phyloP scores from a whole-genome alignment of 108 stramenopile species.

The Aurantiochytrium sp. region DNA sequence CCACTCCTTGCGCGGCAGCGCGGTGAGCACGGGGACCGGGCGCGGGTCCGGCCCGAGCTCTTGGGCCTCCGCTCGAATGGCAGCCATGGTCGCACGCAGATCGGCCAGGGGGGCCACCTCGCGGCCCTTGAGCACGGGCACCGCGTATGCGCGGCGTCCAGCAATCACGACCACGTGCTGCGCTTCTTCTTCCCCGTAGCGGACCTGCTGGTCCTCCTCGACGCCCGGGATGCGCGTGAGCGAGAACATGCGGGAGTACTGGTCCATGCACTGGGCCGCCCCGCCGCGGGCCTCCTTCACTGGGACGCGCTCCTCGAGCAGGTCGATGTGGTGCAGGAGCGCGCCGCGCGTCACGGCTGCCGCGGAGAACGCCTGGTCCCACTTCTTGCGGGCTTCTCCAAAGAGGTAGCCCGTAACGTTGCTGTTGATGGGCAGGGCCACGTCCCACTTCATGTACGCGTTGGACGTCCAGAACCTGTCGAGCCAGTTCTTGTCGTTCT shows the following conservation, averaged over 20 bases:
- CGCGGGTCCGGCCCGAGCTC: not conserved
- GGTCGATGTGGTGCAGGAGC: not conserved
- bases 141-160: not conserved
- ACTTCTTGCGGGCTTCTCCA: not conserved
- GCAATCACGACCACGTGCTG: not conserved
- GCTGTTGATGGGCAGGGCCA: not conserved
- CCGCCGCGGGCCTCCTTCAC: not conserved
- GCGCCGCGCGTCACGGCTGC: not conserved
- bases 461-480: not conserved
- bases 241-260: slow-evolving; percentile 37
- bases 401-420: slow-evolving; percentile 11
- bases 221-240: not conserved
- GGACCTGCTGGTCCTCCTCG: not conserved
- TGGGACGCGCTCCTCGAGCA: not conserved
- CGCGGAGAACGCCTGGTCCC: not conserved
- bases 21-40: not conserved
- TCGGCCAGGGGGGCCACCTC: not conserved
- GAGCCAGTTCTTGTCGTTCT: not conserved
- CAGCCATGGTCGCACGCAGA: not conserved
- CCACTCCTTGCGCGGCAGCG: not conserved
- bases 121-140: not conserved
- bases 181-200: not conserved
- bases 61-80: not conserved
- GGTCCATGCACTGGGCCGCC: slow-evolving; percentile 18
- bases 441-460: not conserved